Evolutionary conservation across 2,329 filamentous ascomycete genomes (phyloP).

Genomic region (Exophiala phaeomuriformis): DNA sequence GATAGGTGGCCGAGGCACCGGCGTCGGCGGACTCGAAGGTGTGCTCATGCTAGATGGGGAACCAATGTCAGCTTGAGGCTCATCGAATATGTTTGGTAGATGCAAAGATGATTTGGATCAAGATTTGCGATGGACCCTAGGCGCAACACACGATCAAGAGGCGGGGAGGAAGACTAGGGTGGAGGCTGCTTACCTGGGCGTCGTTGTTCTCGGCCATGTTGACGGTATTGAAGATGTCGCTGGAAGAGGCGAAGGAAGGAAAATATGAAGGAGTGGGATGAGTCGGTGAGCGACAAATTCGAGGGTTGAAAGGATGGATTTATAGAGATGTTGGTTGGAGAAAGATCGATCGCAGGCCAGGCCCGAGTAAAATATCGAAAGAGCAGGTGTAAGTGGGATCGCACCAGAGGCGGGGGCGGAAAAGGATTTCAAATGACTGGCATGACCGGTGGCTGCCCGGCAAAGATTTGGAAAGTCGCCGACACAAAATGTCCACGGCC

Average conservation of each 20-base stretch:
- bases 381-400: slow-evolving; percentile 3
- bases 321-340: slow-evolving; percentile 10
- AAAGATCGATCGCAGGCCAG: slow-evolving; percentile 15
- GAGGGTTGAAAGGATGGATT: slow-evolving; percentile 27
- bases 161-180: slow-evolving; percentile 17
- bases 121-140: slow-evolving; percentile 8
- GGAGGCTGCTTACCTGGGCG: slow-evolving; percentile 50
- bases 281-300: slow-evolving; percentile 16
- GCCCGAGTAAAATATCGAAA: slow-evolving; percentile 18
- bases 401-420: slow-evolving; percentile 2
- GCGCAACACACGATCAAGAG: slow-evolving; percentile 25
- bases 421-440: slow-evolving; percentile 1
- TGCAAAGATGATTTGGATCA: slow-evolving; percentile 9
- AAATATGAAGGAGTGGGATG: slow-evolving; percentile 22
- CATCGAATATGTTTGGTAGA: slow-evolving; percentile 20
- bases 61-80: slow-evolving; percentile 19
- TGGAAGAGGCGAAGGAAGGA: slow-evolving; percentile 20
- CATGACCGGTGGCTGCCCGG: background rate
- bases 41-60: slow-evolving; percentile 53
- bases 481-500: background rate
- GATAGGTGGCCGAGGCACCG: slow-evolving; percentile 87
- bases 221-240: slow-evolving; percentile 30
- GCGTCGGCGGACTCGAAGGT: slow-evolving; percentile 92
- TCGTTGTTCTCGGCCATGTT: slow-evolving; percentile 56
- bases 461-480: background rate